Evolutionary conservation across 2,329 filamentous ascomycete genomes (phyloP).

Genomic region (Epichloe uncinata): DNA sequence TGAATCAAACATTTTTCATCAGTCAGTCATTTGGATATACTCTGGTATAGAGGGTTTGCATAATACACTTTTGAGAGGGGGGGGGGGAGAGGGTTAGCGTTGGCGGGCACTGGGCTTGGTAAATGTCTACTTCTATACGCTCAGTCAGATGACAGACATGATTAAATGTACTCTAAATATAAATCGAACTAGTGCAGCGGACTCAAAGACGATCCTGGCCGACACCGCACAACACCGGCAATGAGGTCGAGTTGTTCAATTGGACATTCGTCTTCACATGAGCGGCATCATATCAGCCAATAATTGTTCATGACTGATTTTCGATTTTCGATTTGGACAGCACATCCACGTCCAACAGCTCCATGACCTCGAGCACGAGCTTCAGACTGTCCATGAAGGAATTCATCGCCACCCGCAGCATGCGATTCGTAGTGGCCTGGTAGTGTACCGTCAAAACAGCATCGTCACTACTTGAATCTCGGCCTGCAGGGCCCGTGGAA

Average conservation of each 20-base stretch:
- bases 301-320: conserved; percentile 1
- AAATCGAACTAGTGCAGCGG: not conserved
- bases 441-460: conserved; percentile 61
- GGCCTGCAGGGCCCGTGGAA: conserved; percentile 30
- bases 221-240: no score
- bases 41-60: not conserved
- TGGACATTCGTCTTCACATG: not conserved
- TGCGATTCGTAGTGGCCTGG: conserved; percentile 81
- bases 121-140: not conserved
- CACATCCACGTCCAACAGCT: conserved; percentile 77
- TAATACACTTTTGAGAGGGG: not conserved
- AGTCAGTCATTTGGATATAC: not conserved
- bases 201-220: not conserved
- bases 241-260: no score
- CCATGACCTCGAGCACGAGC: conserved; percentile 79
- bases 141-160: conserved; percentile 2
- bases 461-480: conserved; percentile 4
- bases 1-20: not conserved
- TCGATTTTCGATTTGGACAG: conserved; percentile 27
- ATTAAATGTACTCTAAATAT: not conserved
- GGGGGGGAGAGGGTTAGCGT: no score
- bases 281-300: not conserved
- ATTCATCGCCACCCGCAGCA: conserved; percentile 92
- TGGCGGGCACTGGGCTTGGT: not conserved
- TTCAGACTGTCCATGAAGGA: conserved; percentile 86